Conservation (phyloP, 2,329 filamentous ascomycete genomes). For the Phialocephala subalpina region DNA sequence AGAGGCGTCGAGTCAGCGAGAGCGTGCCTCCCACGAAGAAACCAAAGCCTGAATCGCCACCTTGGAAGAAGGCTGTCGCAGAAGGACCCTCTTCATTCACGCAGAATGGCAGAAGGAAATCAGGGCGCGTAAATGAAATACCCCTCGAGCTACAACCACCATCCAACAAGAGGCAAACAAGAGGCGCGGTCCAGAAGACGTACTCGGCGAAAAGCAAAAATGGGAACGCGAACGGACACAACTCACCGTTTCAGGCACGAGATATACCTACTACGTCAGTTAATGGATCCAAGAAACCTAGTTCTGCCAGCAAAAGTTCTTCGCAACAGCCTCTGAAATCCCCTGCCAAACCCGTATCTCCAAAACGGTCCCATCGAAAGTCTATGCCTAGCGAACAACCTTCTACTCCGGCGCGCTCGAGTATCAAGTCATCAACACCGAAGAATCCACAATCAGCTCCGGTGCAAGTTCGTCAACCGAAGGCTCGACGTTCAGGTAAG, state of each 20-base stretch:
- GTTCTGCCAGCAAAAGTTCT: constrained; percentile 28
- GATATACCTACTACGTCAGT: constrained; percentile 30
- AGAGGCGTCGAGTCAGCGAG: constrained; percentile 69
- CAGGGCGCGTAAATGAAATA: constrained; percentile 66
- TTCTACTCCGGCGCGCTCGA: constrained; percentile 35
- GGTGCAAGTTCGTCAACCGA: constrained; percentile 29
- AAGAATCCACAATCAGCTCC: constrained; percentile 35
- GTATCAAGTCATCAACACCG: constrained; percentile 33
- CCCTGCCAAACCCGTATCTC: constrained; percentile 38
- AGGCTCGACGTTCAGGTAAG: constrained; percentile 36
- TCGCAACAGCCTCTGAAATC: constrained; percentile 33
- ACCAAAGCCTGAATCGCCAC: constrained; percentile 75
- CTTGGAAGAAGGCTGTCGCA: constrained; percentile 87
- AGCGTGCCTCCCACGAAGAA: constrained; percentile 54
- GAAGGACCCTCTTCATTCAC: constrained; percentile 90
- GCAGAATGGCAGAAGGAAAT: constrained; percentile 74
- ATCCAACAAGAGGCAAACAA: constrained; percentile 59
- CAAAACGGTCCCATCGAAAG: constrained; percentile 41
- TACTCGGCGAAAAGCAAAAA: constrained; percentile 39
- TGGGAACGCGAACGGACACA: constrained; percentile 34
- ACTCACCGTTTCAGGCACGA: constrained; percentile 29
- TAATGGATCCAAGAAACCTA: constrained; percentile 36
- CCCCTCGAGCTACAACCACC: constrained; percentile 60
- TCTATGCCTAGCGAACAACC: constrained; percentile 38
- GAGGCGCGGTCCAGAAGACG: constrained; percentile 51